A percentile compares a stretch with the other conserved stretches of the same genome.
Evolutionary conservation across 305 asterid species (phyloP).

Genomic region (Fraxinus ornus): DNA sequence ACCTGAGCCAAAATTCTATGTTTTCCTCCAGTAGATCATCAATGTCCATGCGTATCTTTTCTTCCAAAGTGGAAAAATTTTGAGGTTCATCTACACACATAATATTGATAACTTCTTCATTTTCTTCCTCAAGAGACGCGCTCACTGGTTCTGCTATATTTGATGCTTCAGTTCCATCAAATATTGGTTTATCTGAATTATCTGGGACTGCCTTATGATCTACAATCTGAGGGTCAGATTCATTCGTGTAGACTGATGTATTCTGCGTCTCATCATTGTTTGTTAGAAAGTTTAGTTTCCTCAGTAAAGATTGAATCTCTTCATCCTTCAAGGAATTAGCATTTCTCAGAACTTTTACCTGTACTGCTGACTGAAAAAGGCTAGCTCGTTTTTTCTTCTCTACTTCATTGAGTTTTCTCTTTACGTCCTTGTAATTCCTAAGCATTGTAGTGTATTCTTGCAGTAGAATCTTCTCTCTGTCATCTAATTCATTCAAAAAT

Average conservation of each 20-base stretch:
- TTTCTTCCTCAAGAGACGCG: slow-evolving; percentile 25
- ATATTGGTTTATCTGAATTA: background rate
- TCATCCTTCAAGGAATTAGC: slow-evolving; percentile 45
- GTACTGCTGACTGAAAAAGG: slow-evolving; percentile 40
- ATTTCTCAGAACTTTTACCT: slow-evolving; percentile 41
- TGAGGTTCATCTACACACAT: slow-evolving; percentile 24
- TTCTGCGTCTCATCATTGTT: slow-evolving; percentile 1
- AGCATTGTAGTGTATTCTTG: slow-evolving; percentile 43
- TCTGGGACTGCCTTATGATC: background rate
- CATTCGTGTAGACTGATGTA: background rate
- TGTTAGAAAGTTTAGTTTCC: slow-evolving; percentile 22
- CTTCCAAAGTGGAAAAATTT: slow-evolving; percentile 33
- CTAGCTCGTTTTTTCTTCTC: slow-evolving; percentile 45
- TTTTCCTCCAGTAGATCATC: slow-evolving; percentile 48
- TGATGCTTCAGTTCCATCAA: slow-evolving; percentile 13
- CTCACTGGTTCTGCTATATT: slow-evolving; percentile 13
- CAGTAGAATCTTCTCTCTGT: slow-evolving; percentile 42
- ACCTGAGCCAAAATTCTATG: slow-evolving; percentile 51
- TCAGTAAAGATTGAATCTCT: slow-evolving; percentile 40
- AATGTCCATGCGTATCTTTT: slow-evolving; percentile 46
- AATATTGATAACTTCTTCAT: slow-evolving; percentile 23
- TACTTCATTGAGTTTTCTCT: slow-evolving; percentile 46
- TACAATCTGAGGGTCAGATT: background rate
- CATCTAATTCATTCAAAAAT: slow-evolving; percentile 41
- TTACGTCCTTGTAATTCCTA: slow-evolving; percentile 42